Conservation (phyloP, 768 basidiomycete genomes). For the Ramaria sp. region DNA sequence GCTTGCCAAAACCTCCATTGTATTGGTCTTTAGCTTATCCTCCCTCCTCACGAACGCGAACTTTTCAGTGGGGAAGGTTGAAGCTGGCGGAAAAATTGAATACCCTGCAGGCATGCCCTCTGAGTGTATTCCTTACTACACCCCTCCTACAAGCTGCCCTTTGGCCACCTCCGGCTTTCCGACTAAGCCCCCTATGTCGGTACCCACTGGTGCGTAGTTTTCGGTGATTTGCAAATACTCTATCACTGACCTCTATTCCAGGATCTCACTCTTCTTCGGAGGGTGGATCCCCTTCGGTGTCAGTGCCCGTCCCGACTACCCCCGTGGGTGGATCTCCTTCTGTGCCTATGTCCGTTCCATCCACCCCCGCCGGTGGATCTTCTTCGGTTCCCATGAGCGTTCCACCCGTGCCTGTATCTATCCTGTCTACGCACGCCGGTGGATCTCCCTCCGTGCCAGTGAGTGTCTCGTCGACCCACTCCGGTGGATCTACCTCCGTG, state of each 20-base stretch:
- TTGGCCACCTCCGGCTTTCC: background rate
- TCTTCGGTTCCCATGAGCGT: too few relatives aligned
- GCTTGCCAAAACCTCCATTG: constrained; percentile 1
- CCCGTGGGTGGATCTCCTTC: background rate
- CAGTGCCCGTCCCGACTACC: background rate
- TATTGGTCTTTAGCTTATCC: background rate
- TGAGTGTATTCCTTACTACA: constrained; percentile 1
- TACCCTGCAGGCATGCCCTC: constrained; percentile 6
- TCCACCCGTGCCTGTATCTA: background rate
- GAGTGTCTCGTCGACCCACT: background rate
- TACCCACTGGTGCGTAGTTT: too few relatives aligned
- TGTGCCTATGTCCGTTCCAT: background rate
- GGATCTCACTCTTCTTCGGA: background rate
- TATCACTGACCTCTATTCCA: background rate
- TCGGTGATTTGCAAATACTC: too few relatives aligned
- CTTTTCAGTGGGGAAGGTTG: background rate
- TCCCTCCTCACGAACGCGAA: background rate
- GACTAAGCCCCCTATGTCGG: too few relatives aligned
- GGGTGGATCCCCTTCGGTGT: background rate
- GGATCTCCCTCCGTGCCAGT: background rate
- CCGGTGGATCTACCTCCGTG: background rate
- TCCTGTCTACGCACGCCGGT: background rate
- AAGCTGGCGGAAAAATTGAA: background rate
- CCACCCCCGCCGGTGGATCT: background rate
- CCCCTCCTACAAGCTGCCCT: background rate